phyloP scores from a whole-genome alignment of 768 basidiomycete species.

The Dentipellis sp. region DNA sequence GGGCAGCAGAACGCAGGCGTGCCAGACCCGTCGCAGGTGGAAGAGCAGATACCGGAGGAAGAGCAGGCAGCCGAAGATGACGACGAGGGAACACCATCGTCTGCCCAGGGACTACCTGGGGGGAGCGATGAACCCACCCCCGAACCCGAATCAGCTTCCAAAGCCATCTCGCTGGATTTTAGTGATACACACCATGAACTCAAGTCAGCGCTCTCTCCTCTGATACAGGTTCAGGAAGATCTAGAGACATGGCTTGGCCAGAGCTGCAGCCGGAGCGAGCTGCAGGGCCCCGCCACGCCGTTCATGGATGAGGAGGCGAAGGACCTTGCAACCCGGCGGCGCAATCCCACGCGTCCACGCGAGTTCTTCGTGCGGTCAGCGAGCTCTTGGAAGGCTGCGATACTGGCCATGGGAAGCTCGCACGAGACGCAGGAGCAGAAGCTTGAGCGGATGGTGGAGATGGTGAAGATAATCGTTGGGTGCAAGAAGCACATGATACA shows the following conservation, averaged over 20 bases:
- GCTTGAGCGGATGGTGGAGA: slow-evolving; percentile 24
- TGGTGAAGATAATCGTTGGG: slow-evolving; percentile 43
- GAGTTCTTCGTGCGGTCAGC: slow-evolving; percentile 14
- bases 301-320: neutral
- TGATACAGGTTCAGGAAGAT: slow-evolving; percentile 52
- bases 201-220: slow-evolving; percentile 37
- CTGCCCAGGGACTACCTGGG: too few relatives aligned
- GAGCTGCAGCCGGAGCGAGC: slow-evolving; percentile 17
- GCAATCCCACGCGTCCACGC: neutral
- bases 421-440: neutral
- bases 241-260: slow-evolving; percentile 50
- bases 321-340: neutral
- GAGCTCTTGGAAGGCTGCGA: slow-evolving; percentile 10
- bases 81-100: too few relatives aligned
- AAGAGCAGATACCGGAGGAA: too few relatives aligned
- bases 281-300: slow-evolving; percentile 1
- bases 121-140: too few relatives aligned
- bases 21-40: too few relatives aligned
- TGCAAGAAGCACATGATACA: slow-evolving; percentile 57
- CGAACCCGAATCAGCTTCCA: too few relatives aligned
- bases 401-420: too few relatives aligned
- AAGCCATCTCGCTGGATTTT: too few relatives aligned
- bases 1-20: too few relatives aligned
- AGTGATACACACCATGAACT: too few relatives aligned
- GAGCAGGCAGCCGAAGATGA: too few relatives aligned